Evolutionary conservation across 108 stramenopile species (phyloP).

Genomic region (Skeletonema grethae): DNA sequence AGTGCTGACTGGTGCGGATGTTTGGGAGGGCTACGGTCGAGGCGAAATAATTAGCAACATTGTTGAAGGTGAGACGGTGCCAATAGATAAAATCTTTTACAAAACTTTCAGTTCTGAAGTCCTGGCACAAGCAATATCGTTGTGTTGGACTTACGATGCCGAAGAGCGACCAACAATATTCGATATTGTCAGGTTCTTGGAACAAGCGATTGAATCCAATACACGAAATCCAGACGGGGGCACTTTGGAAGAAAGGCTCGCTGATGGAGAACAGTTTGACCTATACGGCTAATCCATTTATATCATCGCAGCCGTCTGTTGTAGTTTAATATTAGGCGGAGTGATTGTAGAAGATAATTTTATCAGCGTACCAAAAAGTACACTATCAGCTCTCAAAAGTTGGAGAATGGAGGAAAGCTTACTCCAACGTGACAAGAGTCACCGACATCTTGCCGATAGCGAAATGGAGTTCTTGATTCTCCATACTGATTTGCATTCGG

Average conservation of each 20-base stretch:
- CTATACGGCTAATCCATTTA: not conserved
- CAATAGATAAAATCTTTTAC: conserved; percentile 12
- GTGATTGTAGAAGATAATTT: not conserved
- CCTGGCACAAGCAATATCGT: conserved; percentile 58
- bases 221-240: not conserved
- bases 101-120: conserved; percentile 10
- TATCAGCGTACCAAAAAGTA: too few relatives aligned
- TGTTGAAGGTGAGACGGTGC: conserved; percentile 11
- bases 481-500: not conserved
- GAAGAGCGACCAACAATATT: conserved; percentile 68
- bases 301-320: not conserved
- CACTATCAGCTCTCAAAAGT: conserved; percentile 10
- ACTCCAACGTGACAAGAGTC: conserved; percentile 33
- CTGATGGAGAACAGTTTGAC: not conserved
- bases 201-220: conserved; percentile 31
- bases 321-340: conserved; percentile 1
- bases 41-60: not conserved
- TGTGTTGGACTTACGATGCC: conserved; percentile 56
- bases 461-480: conserved; percentile 21
- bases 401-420: conserved; percentile 37
- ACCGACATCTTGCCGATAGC: conserved; percentile 26
- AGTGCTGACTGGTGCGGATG: conserved; percentile 46
- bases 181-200: conserved; percentile 59
- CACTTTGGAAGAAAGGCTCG: not conserved
- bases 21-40: not conserved